Evolutionary conservation across 208 protist genomes (phyloP).

Genomic region (Porcisia hertigi): DNA sequence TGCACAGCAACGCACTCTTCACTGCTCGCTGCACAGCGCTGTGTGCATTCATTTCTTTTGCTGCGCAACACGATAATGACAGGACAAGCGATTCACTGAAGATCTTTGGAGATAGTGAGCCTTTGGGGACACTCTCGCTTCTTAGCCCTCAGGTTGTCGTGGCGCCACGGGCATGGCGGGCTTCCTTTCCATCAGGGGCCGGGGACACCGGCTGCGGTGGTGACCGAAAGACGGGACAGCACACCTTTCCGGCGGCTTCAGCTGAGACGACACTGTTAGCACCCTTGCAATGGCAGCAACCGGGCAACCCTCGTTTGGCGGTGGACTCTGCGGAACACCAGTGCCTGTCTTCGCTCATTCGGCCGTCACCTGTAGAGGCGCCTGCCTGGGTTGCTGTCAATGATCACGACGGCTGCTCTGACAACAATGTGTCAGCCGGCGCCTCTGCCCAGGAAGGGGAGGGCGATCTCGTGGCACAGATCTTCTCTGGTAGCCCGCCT

Average conservation of each 20-base stretch:
- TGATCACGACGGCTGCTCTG: not conserved
- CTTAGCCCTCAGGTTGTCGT: slow-evolving; percentile 13
- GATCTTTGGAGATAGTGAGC: not conserved
- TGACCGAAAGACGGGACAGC: not conserved
- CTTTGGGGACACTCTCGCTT: not conserved
- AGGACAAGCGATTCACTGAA: not conserved
- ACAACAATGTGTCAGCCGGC: not conserved
- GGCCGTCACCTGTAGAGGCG: slow-evolving; percentile 12
- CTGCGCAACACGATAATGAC: not conserved
- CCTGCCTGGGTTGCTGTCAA: slow-evolving; percentile 6
- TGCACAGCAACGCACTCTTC: slow-evolving; percentile 73
- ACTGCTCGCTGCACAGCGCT: slow-evolving; percentile 28
- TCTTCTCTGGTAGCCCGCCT: not conserved
- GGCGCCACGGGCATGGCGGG: slow-evolving; percentile 8
- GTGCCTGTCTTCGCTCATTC: slow-evolving; percentile 11
- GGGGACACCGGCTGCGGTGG: not conserved
- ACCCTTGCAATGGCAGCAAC: not conserved
- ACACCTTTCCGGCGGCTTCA: not conserved
- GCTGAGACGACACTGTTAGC: not conserved
- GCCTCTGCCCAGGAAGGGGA: not conserved
- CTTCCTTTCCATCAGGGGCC: not conserved
- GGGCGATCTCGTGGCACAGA: slow-evolving; percentile 1
- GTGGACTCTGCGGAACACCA: not conserved
- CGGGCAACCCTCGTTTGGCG: not conserved
- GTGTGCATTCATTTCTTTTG: slow-evolving; percentile 11